Percentiles rank a stretch among this genome's conserved stretches.
phyloP scores from a whole-genome alignment of 768 basidiomycete genomes.

The Lactarius akahatsu region DNA sequence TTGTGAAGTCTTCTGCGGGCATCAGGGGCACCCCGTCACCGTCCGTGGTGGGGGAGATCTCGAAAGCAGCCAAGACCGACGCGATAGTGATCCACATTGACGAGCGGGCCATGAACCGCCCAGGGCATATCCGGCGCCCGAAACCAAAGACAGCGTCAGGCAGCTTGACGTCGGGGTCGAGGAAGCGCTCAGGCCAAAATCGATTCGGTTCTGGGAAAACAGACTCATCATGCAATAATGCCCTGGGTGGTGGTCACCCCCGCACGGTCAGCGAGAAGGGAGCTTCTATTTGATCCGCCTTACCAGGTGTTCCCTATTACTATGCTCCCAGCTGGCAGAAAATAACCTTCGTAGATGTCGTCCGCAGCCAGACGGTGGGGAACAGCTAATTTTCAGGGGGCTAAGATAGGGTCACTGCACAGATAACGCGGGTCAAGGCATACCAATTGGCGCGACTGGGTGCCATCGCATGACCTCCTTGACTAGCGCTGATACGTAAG shows the following conservation, averaged over 20 bases:
- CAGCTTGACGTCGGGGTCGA: constrained; percentile 9
- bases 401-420: neutral
- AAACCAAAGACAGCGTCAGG: constrained; percentile 20
- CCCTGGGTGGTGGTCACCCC: constrained; percentile 8
- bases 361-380: constrained; percentile 31
- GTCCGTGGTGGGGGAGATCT: constrained; percentile 12
- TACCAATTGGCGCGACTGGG: constrained; percentile 29
- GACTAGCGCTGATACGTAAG: constrained; percentile 32
- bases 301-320: constrained; percentile 30
- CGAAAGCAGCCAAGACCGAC: constrained; percentile 19
- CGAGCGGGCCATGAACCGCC: constrained; percentile 23
- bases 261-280: neutral
- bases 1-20: constrained; percentile 11
- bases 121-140: constrained; percentile 25
- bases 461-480: constrained; percentile 33
- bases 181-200: constrained; percentile 25
- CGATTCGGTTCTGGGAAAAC: constrained; percentile 19
- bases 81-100: constrained; percentile 24
- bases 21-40: constrained; percentile 6
- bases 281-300: neutral
- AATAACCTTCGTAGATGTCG: constrained; percentile 29
- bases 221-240: constrained; percentile 20
- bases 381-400: neutral
- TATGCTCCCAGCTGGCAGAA: constrained; percentile 30
- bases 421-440: neutral